phyloP scores from a whole-genome alignment of 1,284 basidiomycete genomes.

The Phylloporus sp. region DNA sequence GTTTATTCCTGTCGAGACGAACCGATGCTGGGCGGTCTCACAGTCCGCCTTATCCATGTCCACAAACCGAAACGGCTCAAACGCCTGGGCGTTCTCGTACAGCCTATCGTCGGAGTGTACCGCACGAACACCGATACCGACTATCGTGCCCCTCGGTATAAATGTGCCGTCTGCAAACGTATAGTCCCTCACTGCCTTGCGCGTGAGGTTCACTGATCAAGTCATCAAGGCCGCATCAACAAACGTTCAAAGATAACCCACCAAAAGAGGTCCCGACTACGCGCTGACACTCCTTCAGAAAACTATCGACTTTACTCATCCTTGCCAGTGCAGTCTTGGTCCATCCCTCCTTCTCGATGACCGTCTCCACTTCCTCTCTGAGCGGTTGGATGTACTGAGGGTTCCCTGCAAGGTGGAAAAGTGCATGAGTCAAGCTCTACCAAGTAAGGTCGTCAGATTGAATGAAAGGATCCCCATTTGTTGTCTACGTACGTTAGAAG shows the following conservation, averaged over 20 bases:
- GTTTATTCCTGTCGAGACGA: slow-evolving; percentile 18
- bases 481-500: slow-evolving; percentile 23
- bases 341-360: slow-evolving; percentile 52
- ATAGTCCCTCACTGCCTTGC: slow-evolving; percentile 2
- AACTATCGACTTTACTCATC: slow-evolving; percentile 57
- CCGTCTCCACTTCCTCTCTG: slow-evolving; percentile 52
- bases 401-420: slow-evolving; percentile 46
- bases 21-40: slow-evolving; percentile 26
- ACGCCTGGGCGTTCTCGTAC: neutral
- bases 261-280: slow-evolving; percentile 27
- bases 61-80: slow-evolving; percentile 5
- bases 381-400: slow-evolving; percentile 48
- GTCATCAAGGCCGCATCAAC: neutral
- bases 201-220: neutral
- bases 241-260: neutral
- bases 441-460: neutral
- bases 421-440: slow-evolving; percentile 45
- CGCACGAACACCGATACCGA: neutral
- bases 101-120: neutral
- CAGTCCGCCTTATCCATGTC: slow-evolving; percentile 6
- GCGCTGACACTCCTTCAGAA: slow-evolving; percentile 53
- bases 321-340: slow-evolving; percentile 48
- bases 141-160: neutral
- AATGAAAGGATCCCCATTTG: too few relatives aligned
- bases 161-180: slow-evolving; percentile 4